Evolutionary conservation across 2,329 filamentous ascomycete species (phyloP), one percentile per base, ranked within the genome.

Genomic region (Sphaerulina vaccinii): DNA sequence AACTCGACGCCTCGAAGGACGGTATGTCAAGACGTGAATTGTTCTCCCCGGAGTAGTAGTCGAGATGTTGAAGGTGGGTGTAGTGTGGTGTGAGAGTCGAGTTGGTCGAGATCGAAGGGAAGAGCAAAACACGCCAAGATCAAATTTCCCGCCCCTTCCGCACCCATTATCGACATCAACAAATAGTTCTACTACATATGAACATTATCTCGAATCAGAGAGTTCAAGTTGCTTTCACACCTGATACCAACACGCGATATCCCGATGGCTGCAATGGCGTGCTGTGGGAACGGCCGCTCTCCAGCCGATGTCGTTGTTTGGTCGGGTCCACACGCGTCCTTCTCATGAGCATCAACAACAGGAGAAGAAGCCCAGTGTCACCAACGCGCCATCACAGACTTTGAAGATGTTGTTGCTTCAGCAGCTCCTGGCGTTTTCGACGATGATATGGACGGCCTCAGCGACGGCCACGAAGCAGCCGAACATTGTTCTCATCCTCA

Each of bases 401-500:
- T 11, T n/a, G 19, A 39, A 29, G 15, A 47, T 47, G 44, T 21
- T 18, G 9, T 22, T 22, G 2, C 5, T n/a, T 2, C 38, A 29
- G 22, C 7, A 16, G 5, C 8, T 38, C 3, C 19, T 47, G n/a
- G 15, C 21, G 3, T 4, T 47, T 3, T 47, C 16, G 32, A 33
- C 43, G 13, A 5, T 24, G 11, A 24, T 22, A 22, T 21, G 19
- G 3, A 32, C 19, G 21, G 19, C 36, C 15, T 6, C 22, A 10
- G 46, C 46, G 11, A 33, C 6, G 7, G 18, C 36, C n/a, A 9
- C 39, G 21, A 57, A 52, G 19, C 53, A 49, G 70, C 65, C 64
- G 3, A 87, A 87, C 57, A 79, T 87, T 37, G 71, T 87, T 11
- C 83, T 87, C 60, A 80, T 87, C 50, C 71, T 87, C 29, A 84